phyloP scores from a whole-genome alignment of 805 yeast species.

The Starmerella ratchasimensis region DNA sequence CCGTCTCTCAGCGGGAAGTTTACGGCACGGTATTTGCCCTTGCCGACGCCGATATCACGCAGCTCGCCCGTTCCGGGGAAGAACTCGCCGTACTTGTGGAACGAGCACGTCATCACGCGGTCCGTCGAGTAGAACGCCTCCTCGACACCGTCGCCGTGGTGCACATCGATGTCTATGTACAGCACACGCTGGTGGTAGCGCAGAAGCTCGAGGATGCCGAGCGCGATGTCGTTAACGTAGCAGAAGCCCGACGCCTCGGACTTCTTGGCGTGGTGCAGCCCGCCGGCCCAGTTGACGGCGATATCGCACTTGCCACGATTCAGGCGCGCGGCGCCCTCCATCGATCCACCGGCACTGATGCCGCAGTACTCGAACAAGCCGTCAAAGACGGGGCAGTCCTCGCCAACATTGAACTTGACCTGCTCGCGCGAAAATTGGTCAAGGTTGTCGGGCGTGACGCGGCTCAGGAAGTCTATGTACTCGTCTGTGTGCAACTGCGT shows the following conservation, averaged over 20 bases:
- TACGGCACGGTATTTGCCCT: constrained; percentile 75
- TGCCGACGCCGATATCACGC: constrained; percentile 78
- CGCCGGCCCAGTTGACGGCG: constrained; percentile 94
- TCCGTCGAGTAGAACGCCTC: constrained; percentile 93
- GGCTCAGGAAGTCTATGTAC: constrained; percentile 78
- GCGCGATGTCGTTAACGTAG: constrained; percentile 84
- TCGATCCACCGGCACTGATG: constrained; percentile 82
- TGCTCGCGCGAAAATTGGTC: constrained; percentile 79
- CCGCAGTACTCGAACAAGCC: constrained; percentile 86
- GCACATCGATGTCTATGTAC: constrained; percentile 87
- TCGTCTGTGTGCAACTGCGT: constrained; percentile 97
- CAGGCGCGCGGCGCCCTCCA: constrained; percentile 72
- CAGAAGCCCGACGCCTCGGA: constrained; percentile 91
- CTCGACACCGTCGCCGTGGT: constrained; percentile 97
- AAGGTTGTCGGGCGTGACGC: constrained; percentile 86
- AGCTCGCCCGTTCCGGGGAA: constrained; percentile 96
- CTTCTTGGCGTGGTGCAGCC: constrained; percentile 92
- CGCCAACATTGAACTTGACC: constrained; percentile 88
- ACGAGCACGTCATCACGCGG: constrained; percentile 90
- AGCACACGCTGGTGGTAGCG: constrained; percentile 85
- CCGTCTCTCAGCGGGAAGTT: constrained; percentile 93
- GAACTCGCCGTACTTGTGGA: constrained; percentile 91
- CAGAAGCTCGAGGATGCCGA: constrained; percentile 70
- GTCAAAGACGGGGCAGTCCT: constrained; percentile 90
- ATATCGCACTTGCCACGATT: constrained; percentile 81